These are phyloP conservation scores for Yamadazyma phyllophila DNA, from an alignment of 805 yeast genomes.

Conservation along the genomic window DNA sequence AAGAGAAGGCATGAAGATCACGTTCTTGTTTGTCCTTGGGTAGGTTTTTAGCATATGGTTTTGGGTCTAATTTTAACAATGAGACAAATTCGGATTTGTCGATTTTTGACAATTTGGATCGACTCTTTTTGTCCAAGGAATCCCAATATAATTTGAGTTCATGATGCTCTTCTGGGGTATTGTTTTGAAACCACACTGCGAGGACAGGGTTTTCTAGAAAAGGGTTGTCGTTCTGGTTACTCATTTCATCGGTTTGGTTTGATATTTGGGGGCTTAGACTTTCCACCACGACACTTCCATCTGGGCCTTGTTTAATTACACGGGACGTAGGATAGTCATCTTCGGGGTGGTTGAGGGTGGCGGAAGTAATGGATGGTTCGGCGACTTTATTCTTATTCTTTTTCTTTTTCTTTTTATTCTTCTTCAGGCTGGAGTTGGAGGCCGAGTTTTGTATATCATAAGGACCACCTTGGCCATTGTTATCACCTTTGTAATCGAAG, in stretches of 20 bases:
- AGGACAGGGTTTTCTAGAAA: conserved; percentile 10
- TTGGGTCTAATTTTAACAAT: conserved; percentile 47
- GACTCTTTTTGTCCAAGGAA: conserved; percentile 56
- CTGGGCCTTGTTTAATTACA: conserved; percentile 64
- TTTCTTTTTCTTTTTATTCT: conserved; percentile 23
- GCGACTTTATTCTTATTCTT: conserved; percentile 32
- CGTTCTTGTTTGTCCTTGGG: conserved; percentile 9
- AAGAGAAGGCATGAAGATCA: conserved; percentile 9
- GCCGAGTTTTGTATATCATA: conserved; percentile 2
- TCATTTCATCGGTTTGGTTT: conserved; percentile 6
- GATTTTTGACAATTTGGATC: conserved; percentile 58
- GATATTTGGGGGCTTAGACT: conserved; percentile 30
- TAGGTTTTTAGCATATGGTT: conserved; percentile 7
- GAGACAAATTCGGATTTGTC: conserved; percentile 69
- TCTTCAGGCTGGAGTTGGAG: not conserved
- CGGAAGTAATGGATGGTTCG: conserved; percentile 25
- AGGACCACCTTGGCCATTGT: not conserved
- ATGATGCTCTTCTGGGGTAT: conserved; percentile 49
- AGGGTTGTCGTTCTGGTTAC: conserved; percentile 5
- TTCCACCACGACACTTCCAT: conserved; percentile 77
- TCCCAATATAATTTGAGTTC: conserved; percentile 64
- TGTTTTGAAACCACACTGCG: conserved; percentile 46
- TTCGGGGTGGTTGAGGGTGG: conserved; percentile 52
- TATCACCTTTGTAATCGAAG: conserved; percentile 22
- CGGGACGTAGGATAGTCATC: conserved; percentile 72